These are phyloP conservation scores for Zizania palustris DNA, from an alignment of 202 grass and related monocot species.

Conservation along the genomic window DNA sequence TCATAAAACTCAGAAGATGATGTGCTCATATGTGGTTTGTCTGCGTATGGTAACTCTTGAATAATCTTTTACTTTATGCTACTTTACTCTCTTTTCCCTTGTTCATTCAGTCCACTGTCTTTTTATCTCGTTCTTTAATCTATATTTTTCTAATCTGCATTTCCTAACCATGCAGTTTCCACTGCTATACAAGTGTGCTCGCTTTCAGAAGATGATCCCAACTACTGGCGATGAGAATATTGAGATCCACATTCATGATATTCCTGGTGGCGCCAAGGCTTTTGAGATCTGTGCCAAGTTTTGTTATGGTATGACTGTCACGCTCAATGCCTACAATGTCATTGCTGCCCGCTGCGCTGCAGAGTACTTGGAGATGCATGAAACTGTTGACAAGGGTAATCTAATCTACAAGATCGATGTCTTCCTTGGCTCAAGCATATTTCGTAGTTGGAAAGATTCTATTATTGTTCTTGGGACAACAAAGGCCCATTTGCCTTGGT, in stretches of 20 bases:
- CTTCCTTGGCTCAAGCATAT: conserved; percentile 86
- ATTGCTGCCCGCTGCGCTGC: conserved; percentile 76
- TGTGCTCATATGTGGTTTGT: too few species aligned
- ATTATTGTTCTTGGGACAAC: conserved; percentile 93
- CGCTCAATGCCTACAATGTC: conserved; percentile 96
- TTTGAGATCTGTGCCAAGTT: conserved; percentile 98
- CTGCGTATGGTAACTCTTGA: too few species aligned
- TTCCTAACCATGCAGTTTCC: conserved; percentile 68
- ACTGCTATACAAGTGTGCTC: conserved; percentile 81
- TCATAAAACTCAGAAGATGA: background rate
- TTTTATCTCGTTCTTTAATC: background rate
- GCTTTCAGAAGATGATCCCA: conserved; percentile 78
- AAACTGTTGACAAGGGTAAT: conserved; percentile 89
- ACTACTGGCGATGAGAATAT: conserved; percentile 60
- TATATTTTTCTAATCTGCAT: background rate
- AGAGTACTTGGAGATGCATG: conserved; percentile 94
- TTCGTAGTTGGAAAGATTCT: conserved; percentile 91
- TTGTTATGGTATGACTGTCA: conserved; percentile 80
- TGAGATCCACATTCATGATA: conserved; percentile 74
- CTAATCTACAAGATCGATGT: conserved; percentile 92
- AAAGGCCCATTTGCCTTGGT: conserved; percentile 82
- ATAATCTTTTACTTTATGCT: too few species aligned
- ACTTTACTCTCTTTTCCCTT: background rate
- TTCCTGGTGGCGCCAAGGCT: conserved; percentile 85
- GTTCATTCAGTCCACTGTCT: background rate